Percentiles rank a stretch among this genome's conserved stretches.
Conservation (phyloP, 805 yeast species). For the Clavispora fructus region DNA sequence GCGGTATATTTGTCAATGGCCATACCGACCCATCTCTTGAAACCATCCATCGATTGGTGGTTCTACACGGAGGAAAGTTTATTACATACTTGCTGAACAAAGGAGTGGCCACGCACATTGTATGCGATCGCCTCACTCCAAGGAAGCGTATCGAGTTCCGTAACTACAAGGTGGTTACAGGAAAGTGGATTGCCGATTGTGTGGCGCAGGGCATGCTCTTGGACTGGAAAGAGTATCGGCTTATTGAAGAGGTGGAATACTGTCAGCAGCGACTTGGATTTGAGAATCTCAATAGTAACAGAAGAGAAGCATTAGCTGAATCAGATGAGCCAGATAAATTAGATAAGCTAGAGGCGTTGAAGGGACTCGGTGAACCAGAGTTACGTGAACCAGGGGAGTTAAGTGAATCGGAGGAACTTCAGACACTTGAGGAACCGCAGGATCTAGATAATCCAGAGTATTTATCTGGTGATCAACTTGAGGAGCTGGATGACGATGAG, state of each 20-base stretch:
- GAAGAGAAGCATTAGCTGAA: background rate
- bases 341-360: no score
- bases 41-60: slow-evolving; percentile 64
- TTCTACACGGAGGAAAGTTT: slow-evolving; percentile 76
- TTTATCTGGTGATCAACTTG: no score
- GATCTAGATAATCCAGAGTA: no score
- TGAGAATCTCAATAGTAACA: background rate
- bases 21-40: slow-evolving; percentile 76
- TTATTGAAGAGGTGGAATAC: slow-evolving; percentile 46
- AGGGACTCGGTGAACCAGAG: no score
- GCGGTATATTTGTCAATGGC: slow-evolving; percentile 81
- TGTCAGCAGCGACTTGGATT: slow-evolving; percentile 45
- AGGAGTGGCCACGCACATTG: slow-evolving; percentile 73
- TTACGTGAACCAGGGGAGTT: no score
- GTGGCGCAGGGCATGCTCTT: slow-evolving; percentile 42
- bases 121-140: slow-evolving; percentile 77
- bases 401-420: no score
- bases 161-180: slow-evolving; percentile 70
- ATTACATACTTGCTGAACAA: slow-evolving; percentile 65
- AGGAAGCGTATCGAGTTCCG: slow-evolving; percentile 61
- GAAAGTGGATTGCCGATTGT: slow-evolving; percentile 76
- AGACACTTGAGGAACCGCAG: no score
- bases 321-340: no score
- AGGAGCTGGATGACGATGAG: no score
- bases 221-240: slow-evolving; percentile 66